A percentile compares a stretch with the other conserved stretches of the same genome.
Conservation (phyloP, 352 stramenopile genomes). For the Phytophthora tentaculata region DNA sequence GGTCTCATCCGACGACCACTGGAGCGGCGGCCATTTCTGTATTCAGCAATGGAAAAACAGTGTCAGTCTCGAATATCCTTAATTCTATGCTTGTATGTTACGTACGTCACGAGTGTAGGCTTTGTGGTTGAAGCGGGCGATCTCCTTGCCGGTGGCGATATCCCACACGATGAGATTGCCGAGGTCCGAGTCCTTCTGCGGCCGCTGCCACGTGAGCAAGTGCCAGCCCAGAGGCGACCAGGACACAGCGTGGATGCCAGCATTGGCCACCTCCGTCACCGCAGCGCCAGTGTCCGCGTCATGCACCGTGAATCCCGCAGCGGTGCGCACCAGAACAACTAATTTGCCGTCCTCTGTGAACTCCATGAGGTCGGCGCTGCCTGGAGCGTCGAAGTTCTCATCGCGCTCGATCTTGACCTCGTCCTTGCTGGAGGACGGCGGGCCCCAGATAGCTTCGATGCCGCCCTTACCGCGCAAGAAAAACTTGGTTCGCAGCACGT, state of each 20-base stretch:
- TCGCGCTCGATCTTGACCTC: conserved; percentile 58
- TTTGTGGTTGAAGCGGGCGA: conserved; percentile 89
- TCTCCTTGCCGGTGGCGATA: conserved; percentile 52
- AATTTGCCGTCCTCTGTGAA: conserved; percentile 74
- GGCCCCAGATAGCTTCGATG: conserved; percentile 81
- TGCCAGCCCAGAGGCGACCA: conserved; percentile 87
- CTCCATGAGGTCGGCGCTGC: conserved; percentile 69
- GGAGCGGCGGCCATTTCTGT: conserved; percentile 89
- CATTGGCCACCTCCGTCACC: conserved; percentile 67
- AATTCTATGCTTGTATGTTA: conserved; percentile 1
- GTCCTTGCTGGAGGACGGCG: conserved; percentile 60
- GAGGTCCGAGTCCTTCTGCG: conserved; percentile 68
- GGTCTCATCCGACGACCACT: conserved; percentile 91
- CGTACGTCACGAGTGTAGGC: conserved; percentile 80
- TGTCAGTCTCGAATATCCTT: neutral
- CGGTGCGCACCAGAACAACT: conserved; percentile 66
- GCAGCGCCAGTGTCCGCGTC: conserved; percentile 71
- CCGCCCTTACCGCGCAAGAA: conserved; percentile 81
- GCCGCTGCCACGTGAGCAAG: conserved; percentile 89
- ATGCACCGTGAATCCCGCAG: conserved; percentile 71
- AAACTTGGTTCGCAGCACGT: conserved; percentile 73
- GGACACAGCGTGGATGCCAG: conserved; percentile 76
- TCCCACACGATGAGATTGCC: conserved; percentile 91
- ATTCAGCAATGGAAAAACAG: conserved; percentile 1
- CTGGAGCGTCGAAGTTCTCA: conserved; percentile 49